A percentile compares a stretch with the other conserved stretches of the same genome.
phyloP scores from a whole-genome alignment of 805 yeast species.

The Barnettozyma salicaria region DNA sequence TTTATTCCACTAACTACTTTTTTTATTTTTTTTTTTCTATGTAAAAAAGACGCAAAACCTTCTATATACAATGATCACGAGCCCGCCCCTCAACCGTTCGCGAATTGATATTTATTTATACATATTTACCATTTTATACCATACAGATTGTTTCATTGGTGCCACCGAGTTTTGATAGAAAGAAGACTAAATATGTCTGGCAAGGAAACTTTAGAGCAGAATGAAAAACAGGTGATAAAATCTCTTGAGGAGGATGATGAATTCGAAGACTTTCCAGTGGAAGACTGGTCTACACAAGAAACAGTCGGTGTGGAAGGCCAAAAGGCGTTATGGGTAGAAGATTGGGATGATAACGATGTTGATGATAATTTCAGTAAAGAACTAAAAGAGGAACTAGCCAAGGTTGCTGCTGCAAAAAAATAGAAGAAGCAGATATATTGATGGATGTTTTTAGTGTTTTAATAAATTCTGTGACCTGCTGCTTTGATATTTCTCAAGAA shows the following conservation, averaged over 20 bases:
- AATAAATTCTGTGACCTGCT: background rate
- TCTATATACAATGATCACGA: background rate
- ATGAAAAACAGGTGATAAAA: constrained; percentile 37
- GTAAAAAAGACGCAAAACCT: background rate
- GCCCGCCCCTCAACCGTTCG: constrained; percentile 3
- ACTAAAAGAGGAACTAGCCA: constrained; percentile 40
- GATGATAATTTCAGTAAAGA: constrained; percentile 81
- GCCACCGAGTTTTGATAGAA: too few species aligned
- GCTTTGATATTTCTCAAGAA: background rate
- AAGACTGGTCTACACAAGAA: constrained; percentile 68
- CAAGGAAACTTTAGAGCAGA: constrained; percentile 14
- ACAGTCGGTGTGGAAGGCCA: constrained; percentile 46
- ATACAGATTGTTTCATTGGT: background rate
- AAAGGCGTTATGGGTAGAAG: constrained; percentile 85
- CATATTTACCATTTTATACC: background rate
- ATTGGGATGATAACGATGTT: constrained; percentile 95
- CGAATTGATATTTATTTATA: too few species aligned
- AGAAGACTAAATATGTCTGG: constrained; percentile 9
- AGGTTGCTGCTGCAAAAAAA: constrained; percentile 21
- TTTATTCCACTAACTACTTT: background rate
- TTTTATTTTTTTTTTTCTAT: background rate
- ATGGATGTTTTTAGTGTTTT: background rate
- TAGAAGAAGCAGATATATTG: too few species aligned
- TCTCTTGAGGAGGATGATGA: constrained; percentile 94
- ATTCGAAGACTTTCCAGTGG: constrained; percentile 94